phyloP scores from a whole-genome alignment of 2,329 filamentous ascomycete genomes.

The Aspergillus brasiliensis region DNA sequence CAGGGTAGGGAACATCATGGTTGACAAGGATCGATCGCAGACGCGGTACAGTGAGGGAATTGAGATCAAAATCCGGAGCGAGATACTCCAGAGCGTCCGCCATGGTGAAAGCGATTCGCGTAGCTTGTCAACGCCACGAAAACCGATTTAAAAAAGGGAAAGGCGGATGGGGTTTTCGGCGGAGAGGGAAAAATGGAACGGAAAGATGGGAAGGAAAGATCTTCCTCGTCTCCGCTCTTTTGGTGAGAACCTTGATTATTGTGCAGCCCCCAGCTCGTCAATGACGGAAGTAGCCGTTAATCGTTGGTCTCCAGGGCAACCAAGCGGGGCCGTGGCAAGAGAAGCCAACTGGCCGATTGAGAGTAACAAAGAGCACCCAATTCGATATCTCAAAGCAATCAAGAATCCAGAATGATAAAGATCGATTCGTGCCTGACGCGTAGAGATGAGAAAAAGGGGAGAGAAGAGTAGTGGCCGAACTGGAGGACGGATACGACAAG shows the following conservation, averaged over 20 bases:
- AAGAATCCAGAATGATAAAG: not conserved
- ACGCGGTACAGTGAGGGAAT: slow-evolving; percentile 79
- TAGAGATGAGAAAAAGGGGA: not conserved
- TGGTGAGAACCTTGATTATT: slow-evolving; percentile 1
- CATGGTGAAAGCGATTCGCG: slow-evolving; percentile 29
- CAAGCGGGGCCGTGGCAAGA: slow-evolving; percentile 22
- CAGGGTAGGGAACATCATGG: slow-evolving; percentile 82
- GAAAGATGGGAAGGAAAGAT: not conserved
- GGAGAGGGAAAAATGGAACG: not conserved
- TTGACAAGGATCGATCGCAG: slow-evolving; percentile 88
- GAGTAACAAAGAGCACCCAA: too few relatives aligned
- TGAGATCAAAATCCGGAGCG: slow-evolving; percentile 81
- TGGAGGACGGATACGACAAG: not conserved
- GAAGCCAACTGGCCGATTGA: slow-evolving; percentile 5
- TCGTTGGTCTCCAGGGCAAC: slow-evolving; percentile 44
- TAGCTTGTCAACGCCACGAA: slow-evolving; percentile 6
- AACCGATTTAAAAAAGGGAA: not conserved
- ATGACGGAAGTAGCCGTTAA: slow-evolving; percentile 15
- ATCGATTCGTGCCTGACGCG: not conserved
- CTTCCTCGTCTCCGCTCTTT: not conserved
- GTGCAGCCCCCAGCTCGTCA: slow-evolving; percentile 15
- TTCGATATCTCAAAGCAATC: not conserved
- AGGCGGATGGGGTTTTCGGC: not conserved
- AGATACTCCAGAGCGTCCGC: slow-evolving; percentile 76
- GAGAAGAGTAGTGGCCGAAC: not conserved